A percentile compares a stretch with the other conserved stretches of the same genome.
These are phyloP conservation scores for Quercus mongolica DNA, from an alignment of 306 rosid genomes.

Conservation along the genomic window DNA sequence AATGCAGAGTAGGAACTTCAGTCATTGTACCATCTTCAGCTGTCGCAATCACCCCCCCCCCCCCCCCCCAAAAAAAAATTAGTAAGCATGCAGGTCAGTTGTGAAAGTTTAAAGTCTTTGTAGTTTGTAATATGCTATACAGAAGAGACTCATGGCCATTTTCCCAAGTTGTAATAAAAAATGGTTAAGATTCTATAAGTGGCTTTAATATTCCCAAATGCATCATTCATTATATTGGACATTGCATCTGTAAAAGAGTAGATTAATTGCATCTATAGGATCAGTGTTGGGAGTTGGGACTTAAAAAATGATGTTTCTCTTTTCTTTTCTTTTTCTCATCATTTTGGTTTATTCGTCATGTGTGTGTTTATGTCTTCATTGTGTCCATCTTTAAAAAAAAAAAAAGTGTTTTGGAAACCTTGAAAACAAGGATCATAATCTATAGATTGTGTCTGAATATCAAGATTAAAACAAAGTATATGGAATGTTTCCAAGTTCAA, in stretches of 20 bases:
- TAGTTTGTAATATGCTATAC: neutral
- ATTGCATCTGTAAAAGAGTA: constrained; percentile 14
- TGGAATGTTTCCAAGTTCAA: too few relatives aligned
- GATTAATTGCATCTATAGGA: neutral
- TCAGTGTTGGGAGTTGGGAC: constrained; percentile 6
- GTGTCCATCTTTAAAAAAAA: neutral
- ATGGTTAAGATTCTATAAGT: neutral
- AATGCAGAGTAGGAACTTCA: neutral
- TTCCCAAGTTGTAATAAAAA: neutral
- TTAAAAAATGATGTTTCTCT: neutral
- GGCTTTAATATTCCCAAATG: neutral
- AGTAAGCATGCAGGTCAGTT: neutral
- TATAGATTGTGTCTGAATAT: neutral
- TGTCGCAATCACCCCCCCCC: neutral
- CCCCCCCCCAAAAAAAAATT: too few relatives aligned
- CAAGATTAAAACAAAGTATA: neutral
- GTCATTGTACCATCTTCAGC: constrained; percentile 3
- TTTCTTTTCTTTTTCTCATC: neutral
- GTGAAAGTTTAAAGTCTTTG: neutral
- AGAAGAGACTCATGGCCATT: constrained; percentile 9
- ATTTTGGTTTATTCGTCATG: constrained; percentile 6
- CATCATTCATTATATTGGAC: neutral
- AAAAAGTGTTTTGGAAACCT: constrained; percentile 5
- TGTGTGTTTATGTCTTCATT: constrained; percentile 8
- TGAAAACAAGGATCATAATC: constrained; percentile 17